phyloP scores from a whole-genome alignment of 2,329 filamentous ascomycete species.

The Colletotrichum phormii region DNA sequence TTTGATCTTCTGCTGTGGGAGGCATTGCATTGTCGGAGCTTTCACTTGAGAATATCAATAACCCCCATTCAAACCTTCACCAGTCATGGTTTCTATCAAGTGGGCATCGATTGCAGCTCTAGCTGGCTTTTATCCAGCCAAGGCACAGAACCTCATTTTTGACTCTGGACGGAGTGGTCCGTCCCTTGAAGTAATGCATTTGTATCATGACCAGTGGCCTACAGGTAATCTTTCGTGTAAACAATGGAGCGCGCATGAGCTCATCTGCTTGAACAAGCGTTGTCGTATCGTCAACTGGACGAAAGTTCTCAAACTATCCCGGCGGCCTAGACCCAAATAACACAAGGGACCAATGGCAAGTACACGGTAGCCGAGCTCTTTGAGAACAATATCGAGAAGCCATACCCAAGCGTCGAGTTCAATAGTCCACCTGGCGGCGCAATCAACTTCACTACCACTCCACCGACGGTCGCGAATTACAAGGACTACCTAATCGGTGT shows the following conservation, averaged over 20 bases:
- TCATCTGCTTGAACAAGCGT: not conserved
- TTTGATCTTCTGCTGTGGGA: too few species aligned
- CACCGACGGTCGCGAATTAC: slow-evolving; percentile 1
- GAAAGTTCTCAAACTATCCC: slow-evolving; percentile 7
- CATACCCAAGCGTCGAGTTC: not conserved
- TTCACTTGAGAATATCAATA: too few species aligned
- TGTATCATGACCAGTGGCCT: slow-evolving; percentile 13
- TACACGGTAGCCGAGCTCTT: slow-evolving; percentile 14
- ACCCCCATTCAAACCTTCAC: not conserved
- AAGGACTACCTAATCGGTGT: slow-evolving; percentile 11
- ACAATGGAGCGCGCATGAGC: not conserved
- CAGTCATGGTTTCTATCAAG: too few species aligned
- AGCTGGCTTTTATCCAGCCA: not conserved
- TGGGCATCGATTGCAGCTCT: not conserved
- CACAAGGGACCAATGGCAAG: slow-evolving; percentile 7
- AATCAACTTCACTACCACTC: slow-evolving; percentile 12
- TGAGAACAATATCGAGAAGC: not conserved
- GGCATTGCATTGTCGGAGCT: too few species aligned
- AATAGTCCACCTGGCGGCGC: slow-evolving; percentile 12
- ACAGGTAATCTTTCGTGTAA: not conserved
- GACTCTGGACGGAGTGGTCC: slow-evolving; percentile 6
- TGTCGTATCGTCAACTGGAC: slow-evolving; percentile 9
- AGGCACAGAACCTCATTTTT: not conserved
- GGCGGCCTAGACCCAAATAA: slow-evolving; percentile 16
- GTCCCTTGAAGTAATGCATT: slow-evolving; percentile 6